Evolutionary conservation across 495 filamentous ascomycete species (phyloP), one percentile per base, ranked within the genome.

Genomic region (Penicillium argentinense): DNA sequence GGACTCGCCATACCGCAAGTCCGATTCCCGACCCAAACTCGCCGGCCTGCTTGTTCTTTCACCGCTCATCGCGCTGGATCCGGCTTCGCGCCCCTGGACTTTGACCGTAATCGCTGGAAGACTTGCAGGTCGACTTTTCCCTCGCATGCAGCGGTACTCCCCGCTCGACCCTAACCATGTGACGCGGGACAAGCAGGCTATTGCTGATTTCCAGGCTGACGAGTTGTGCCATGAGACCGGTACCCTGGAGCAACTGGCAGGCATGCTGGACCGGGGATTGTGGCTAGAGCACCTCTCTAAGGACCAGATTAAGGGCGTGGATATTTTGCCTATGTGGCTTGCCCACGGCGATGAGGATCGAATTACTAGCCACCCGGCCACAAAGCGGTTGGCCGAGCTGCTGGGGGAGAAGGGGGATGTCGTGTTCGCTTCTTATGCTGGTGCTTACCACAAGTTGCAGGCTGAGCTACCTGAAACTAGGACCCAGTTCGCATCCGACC

Each of bases 361-460:
- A 60, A 69, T 86, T 19, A 86, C 84, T 3, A 79, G 76, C 52
- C 86, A 74, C 53, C 66, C 77, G 9, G 79, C 75, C 9, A 83
- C 74, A 16, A 81, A 81, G 71, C 72, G 60, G 43, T 85, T 85
- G 60, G 79, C 78, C 47, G 78, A 79, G n/a, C 38, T 58, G 39
- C 68, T 79, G 32, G 50, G 44, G 28, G 56, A 68, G 12, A 60
- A 70, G 37, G 71, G 85, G 44, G 88, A 95, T 60, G 83, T 79
- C 58, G 71, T 67, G 30, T 88, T 91, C 54, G 82, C 77, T 71
- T 54, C 69, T 6, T 96, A 92, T 58, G 83, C 88, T 36, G 91
- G 87, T 5, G 88, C 77, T 69, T 88, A 76, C 62, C 91, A 96
- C 67, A 56, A 54, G 71, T 62, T 95, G 55, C 88, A 93, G 68